Percentiles rank a stretch among this genome's conserved stretches.
These are phyloP conservation scores for Didymella pinodella DNA, from an alignment of 2,329 filamentous ascomycete species.

Conservation along the genomic window DNA sequence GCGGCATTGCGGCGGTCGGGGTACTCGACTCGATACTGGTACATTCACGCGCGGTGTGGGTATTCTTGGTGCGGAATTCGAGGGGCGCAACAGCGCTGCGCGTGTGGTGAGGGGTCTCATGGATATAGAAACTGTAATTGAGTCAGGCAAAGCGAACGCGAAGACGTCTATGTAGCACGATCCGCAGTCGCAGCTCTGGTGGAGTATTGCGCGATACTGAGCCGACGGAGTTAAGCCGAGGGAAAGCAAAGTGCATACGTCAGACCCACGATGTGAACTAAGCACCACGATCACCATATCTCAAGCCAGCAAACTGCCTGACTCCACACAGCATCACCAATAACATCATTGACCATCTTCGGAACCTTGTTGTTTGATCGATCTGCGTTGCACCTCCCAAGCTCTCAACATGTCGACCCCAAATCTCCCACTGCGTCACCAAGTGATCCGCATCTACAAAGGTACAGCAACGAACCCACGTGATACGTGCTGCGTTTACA, in stretches of 20 bases:
- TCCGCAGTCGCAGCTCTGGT: background rate
- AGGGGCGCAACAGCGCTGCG: constrained; percentile 23
- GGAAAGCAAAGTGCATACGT: constrained; percentile 23
- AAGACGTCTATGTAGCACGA: background rate
- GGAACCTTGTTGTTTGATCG: no score
- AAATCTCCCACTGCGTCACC: constrained; percentile 66
- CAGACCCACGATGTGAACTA: constrained; percentile 22
- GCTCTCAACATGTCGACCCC: background rate
- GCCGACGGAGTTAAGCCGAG: constrained; percentile 26
- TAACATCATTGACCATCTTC: no score
- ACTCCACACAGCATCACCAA: background rate
- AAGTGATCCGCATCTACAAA: constrained; percentile 91
- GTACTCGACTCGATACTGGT: constrained; percentile 4
- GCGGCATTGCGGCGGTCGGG: constrained; percentile 10
- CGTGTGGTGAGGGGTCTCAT: constrained; percentile 34
- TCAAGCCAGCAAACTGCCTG: background rate
- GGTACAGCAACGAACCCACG: constrained; percentile 58
- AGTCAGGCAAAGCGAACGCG: background rate
- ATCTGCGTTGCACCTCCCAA: background rate
- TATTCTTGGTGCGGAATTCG: background rate
- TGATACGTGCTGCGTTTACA: background rate
- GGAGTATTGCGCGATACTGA: constrained; percentile 17
- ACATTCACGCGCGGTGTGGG: constrained; percentile 12
- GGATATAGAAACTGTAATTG: background rate
- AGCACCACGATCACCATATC: background rate